These are phyloP conservation scores for Gastrodia elata DNA, from an alignment of 106 monocot genomes.

Conservation along the genomic window DNA sequence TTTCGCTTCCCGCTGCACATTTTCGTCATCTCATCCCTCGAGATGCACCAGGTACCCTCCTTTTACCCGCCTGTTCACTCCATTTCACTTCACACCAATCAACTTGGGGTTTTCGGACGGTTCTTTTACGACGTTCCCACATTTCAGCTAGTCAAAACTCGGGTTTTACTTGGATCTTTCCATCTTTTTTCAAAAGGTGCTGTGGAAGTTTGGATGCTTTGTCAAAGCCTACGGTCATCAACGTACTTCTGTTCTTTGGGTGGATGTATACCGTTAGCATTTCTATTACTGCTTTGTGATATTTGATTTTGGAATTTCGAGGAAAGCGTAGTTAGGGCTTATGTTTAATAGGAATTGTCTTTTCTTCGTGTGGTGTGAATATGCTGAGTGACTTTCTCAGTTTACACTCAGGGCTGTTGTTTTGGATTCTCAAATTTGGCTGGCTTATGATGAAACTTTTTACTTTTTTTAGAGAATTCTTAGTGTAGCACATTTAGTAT, in stretches of 20 bases:
- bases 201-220: slow-evolving; percentile 4
- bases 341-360: neutral
- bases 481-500: neutral
- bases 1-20: neutral
- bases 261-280: neutral
- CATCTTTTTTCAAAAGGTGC: neutral
- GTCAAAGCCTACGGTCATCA: neutral
- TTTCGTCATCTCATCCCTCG: neutral
- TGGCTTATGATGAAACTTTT: neutral
- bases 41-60: neutral
- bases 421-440: neutral
- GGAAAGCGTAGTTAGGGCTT: neutral
- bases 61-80: neutral
- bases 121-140: neutral
- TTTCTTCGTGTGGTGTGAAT: neutral
- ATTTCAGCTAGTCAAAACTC: neutral
- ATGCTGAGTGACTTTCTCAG: neutral
- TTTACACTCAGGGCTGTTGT: neutral
- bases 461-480: neutral
- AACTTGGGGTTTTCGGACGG: neutral
- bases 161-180: neutral
- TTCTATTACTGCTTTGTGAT: neutral
- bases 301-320: neutral
- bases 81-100: neutral
- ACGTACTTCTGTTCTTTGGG: neutral